Base-by-base conservation (phyloP, 2,329 filamentous ascomycete genomes). In the Trichoderma sp. region DNA sequence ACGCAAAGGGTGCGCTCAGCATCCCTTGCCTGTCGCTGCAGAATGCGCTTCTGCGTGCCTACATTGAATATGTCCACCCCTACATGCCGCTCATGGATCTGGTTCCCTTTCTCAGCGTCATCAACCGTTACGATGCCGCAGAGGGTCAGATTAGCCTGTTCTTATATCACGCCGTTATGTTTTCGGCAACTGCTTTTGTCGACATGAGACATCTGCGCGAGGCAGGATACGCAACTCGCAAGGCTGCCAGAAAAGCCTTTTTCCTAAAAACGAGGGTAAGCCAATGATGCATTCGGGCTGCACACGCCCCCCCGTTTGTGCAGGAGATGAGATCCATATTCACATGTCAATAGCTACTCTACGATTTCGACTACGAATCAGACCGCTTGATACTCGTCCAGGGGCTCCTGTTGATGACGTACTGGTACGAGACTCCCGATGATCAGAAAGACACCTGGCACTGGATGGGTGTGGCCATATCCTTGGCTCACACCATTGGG, bases 371-470 rank as follows among this genome's bases (percentile, higher is more conserved):
- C 81, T 97, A 97, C 81, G 95, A 98, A 82, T 89, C 91, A 58
- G 95, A 98, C 80, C 92, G 95, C 66, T 91, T 98, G 72, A 90
- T 94, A 24, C 87, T 98, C 28, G 94, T 98, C 18, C 95, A 98
- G 82, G 92, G 93, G 5, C 86, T 98, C 26, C 86, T 98, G 28
- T 87, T 98, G 73, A 95, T 98, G 92, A 97, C 95, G 4, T 97
- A 97, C 81, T 98, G 95, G 92, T 98, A 98, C 80, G 95, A 98
- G 82, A 97, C 94, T 14, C 95, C 95, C 0, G 94, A 98, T 82
- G 95, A 98, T 80, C 94, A 97, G 79, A 98, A 98, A 81, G 95
- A 98, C 80, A 98, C 95, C 60, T 98, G 95, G 93, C 95, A 98
- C 80, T 98, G 95, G 95, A 97, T 98, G 93, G 95, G 95, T 21